These are phyloP conservation scores for Aphanomyces stellatus DNA, from an alignment of 352 stramenopile species.

Conservation along the genomic window DNA sequence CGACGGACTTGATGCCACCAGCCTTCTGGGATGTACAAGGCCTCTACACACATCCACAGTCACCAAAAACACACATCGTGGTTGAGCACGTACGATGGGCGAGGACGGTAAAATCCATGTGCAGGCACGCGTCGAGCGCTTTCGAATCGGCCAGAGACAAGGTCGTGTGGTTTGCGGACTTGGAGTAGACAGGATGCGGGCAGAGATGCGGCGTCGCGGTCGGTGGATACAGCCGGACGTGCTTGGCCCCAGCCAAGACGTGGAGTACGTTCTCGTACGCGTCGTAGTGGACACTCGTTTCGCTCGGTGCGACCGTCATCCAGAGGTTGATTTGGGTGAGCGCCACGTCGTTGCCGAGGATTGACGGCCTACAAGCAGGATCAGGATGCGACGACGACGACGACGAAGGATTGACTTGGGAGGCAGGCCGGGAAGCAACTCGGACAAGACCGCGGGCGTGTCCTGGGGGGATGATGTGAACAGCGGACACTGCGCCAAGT, in stretches of 20 bases:
- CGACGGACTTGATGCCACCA: slow-evolving; percentile 64
- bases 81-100: not conserved
- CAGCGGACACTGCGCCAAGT: slow-evolving; percentile 66
- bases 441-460: slow-evolving; percentile 29
- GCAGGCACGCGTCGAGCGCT: not conserved
- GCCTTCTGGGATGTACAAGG: slow-evolving; percentile 69
- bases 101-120: not conserved
- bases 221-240: slow-evolving; percentile 58
- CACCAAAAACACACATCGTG: not conserved
- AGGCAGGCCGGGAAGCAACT: slow-evolving; percentile 45
- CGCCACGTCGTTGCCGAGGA: slow-evolving; percentile 28
- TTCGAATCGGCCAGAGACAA: slow-evolving; percentile 31
- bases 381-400: not conserved
- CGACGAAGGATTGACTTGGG: slow-evolving; percentile 14
- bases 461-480: slow-evolving; percentile 36
- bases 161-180: slow-evolving; percentile 68
- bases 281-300: slow-evolving; percentile 73
- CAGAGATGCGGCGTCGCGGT: slow-evolving; percentile 44
- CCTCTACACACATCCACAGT: slow-evolving; percentile 28
- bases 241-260: slow-evolving; percentile 61
- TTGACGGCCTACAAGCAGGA: slow-evolving; percentile 28
- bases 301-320: slow-evolving; percentile 50
- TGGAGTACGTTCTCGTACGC: slow-evolving; percentile 72
- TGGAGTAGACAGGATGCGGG: slow-evolving; percentile 52
- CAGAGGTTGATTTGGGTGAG: slow-evolving; percentile 81